Evolutionary conservation across 306 rosid genomes (phyloP).

Genomic region (Cercis canadensis): DNA sequence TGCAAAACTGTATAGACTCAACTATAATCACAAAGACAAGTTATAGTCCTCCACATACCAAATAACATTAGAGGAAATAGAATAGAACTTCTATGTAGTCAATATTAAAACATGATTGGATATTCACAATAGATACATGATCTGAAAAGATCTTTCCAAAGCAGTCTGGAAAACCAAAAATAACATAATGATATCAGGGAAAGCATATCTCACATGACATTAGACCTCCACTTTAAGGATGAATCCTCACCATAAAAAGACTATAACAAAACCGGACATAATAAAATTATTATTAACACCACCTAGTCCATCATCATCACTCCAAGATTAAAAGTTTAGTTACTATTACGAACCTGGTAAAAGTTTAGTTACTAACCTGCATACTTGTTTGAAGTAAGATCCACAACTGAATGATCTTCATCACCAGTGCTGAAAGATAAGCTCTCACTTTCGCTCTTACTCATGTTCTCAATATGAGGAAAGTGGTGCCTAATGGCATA

Average conservation of each 20-base stretch:
- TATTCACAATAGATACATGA: no score
- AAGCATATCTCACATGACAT: no score
- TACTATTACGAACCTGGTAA: background rate
- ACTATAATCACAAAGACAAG: conserved; percentile 9
- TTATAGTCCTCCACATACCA: conserved; percentile 2
- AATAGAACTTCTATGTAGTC: background rate
- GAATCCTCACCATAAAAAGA: no score
- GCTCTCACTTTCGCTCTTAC: conserved; percentile 79
- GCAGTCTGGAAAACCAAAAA: no score
- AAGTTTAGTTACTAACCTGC: conserved; percentile 64
- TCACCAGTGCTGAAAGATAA: conserved; percentile 85
- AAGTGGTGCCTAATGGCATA: conserved; percentile 87
- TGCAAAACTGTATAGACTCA: conserved; percentile 9
- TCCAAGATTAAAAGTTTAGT: background rate
- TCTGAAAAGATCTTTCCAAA: no score
- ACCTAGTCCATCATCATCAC: conserved; percentile 3
- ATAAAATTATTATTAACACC: no score
- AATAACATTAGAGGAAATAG: conserved; percentile 3
- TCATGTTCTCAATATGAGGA: conserved; percentile 90
- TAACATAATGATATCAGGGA: no score
- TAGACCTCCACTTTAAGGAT: no score
- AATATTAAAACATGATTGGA: background rate
- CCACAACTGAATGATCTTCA: conserved; percentile 79
- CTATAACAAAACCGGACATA: background rate
- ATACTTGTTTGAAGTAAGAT: conserved; percentile 95